phyloP scores from a whole-genome alignment of 805 yeast genomes.

The Zygotorulaspora florentina region DNA sequence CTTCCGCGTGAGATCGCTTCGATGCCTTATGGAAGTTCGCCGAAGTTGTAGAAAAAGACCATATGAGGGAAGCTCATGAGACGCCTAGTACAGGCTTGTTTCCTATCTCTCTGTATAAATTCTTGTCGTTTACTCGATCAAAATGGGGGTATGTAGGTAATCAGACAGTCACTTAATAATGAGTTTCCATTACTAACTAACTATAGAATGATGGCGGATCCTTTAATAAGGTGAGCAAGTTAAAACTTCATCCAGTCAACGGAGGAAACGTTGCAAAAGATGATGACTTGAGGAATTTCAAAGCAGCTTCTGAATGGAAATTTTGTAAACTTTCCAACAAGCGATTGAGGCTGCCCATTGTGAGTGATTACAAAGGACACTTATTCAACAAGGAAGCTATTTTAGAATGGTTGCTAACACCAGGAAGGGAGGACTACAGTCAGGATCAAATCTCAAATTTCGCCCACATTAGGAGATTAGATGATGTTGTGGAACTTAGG shows the following conservation, averaged over 20 bases:
- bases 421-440: conserved; percentile 24
- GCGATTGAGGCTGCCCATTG: conserved; percentile 48
- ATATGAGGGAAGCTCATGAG: no score
- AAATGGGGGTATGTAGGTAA: no score
- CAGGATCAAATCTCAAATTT: conserved; percentile 26
- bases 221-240: conserved; percentile 53
- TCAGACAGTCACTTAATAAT: no score
- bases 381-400: conserved; percentile 62
- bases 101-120: no score
- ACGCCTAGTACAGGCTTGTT: no score
- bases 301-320: conserved; percentile 37
- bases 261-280: conserved; percentile 19
- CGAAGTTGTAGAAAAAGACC: no score
- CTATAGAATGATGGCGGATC: conserved; percentile 70
- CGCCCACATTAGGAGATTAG: conserved; percentile 37
- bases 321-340: conserved; percentile 46
- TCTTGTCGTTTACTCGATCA: no score
- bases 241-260: conserved; percentile 28
- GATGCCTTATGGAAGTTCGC: not conserved
- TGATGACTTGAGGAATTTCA: conserved; percentile 21
- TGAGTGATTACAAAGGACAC: conserved; percentile 65
- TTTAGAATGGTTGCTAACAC: conserved; percentile 49
- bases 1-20: not conserved
- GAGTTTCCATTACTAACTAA: not conserved
- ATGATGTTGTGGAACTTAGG: conserved; percentile 45